Evolutionary conservation across 1,284 basidiomycete species (phyloP).

Genomic region (Pseudozyma sp.): DNA sequence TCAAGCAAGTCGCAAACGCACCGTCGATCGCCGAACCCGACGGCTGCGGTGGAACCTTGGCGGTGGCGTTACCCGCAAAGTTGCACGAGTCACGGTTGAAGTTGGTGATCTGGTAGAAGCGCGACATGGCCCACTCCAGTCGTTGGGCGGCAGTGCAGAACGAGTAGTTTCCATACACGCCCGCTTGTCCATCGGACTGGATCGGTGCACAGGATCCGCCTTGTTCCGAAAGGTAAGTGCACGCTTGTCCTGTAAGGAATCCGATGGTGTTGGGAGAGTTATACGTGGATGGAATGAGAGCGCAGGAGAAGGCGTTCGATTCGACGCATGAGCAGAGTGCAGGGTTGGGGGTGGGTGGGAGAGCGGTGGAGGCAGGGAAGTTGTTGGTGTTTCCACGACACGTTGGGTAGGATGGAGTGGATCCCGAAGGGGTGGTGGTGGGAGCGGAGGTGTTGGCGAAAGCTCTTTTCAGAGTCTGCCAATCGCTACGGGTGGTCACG

Average conservation of each 20-base stretch:
- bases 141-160: constrained; percentile 79
- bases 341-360: constrained; percentile 86
- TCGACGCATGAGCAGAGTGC: constrained; percentile 82
- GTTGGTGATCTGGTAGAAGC: constrained; percentile 79
- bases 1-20: constrained; percentile 78
- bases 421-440: constrained; percentile 73
- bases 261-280: constrained; percentile 80
- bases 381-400: constrained; percentile 77
- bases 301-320: constrained; percentile 76
- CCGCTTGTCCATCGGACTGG: constrained; percentile 78
- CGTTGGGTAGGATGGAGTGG: constrained; percentile 74
- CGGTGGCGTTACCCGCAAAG: constrained; percentile 85
- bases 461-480: constrained; percentile 75
- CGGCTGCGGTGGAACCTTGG: constrained; percentile 74
- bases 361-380: constrained; percentile 76
- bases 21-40: constrained; percentile 73
- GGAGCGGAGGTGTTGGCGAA: constrained; percentile 76
- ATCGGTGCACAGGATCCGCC: constrained; percentile 76
- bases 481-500: constrained; percentile 78
- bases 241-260: constrained; percentile 76
- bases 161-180: constrained; percentile 80
- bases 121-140: constrained; percentile 78
- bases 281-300: constrained; percentile 75
- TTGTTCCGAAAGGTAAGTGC: constrained; percentile 76
- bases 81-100: constrained; percentile 75